Evolutionary conservation across 495 filamentous ascomycete species (phyloP).

Genomic region (Astrocystis sublimbata): DNA sequence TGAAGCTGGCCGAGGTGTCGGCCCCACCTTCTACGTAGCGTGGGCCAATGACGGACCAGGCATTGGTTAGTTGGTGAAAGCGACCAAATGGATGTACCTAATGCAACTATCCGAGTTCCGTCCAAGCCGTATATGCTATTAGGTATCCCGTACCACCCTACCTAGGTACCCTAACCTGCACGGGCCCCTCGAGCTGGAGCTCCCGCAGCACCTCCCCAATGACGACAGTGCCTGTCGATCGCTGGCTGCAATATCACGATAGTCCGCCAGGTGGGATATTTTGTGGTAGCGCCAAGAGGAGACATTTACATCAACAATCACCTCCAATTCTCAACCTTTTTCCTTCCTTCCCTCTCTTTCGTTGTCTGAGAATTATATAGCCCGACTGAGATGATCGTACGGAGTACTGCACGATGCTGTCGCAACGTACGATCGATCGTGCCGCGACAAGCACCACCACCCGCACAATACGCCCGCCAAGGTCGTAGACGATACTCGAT

Average conservation of each 20-base stretch:
- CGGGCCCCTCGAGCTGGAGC: no score
- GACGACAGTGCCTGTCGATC: not conserved
- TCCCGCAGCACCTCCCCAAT: no score
- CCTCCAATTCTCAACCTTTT: not conserved
- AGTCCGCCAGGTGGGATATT: no score
- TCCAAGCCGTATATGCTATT: not conserved
- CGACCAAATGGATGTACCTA: not conserved
- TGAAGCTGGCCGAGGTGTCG: constrained; percentile 3
- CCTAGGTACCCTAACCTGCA: no score
- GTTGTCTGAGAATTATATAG: not conserved
- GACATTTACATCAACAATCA: not conserved
- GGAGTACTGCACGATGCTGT: constrained; percentile 29
- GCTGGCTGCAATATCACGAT: not conserved
- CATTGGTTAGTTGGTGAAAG: constrained; percentile 11
- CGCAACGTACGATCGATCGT: constrained; percentile 30
- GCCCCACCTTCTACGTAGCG: not conserved
- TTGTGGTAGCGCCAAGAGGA: not conserved
- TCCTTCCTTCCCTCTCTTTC: not conserved
- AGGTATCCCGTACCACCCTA: no score
- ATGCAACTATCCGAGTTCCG: not conserved
- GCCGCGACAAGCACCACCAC: constrained; percentile 18
- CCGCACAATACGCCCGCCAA: constrained; percentile 28
- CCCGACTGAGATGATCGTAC: constrained; percentile 24
- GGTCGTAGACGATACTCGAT: constrained; percentile 46
- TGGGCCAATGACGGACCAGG: constrained; percentile 5